Conservation (phyloP, 108 stramenopile species). For the Parmales sp. region DNA sequence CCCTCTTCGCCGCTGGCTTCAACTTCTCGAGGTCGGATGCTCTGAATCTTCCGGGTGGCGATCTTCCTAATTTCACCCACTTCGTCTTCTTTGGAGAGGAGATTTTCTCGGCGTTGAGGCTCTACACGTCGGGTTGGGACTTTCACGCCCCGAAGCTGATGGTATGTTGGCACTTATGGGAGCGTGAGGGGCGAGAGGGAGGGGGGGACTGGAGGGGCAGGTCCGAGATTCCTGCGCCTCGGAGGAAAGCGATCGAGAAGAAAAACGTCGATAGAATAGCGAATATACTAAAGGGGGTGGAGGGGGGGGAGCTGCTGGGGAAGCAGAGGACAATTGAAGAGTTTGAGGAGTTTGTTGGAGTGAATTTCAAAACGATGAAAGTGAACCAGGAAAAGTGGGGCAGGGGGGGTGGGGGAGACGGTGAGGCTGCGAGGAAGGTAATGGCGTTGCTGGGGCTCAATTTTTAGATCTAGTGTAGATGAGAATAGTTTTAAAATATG, state of each 20-base stretch:
- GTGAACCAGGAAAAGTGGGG: too few relatives aligned
- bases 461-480: too few relatives aligned
- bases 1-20: constrained; percentile 76
- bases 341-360: constrained; percentile 35
- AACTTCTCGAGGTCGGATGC: constrained; percentile 46
- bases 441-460: too few relatives aligned
- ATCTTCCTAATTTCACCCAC: constrained; percentile 31
- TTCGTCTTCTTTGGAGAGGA: constrained; percentile 84
- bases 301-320: constrained; percentile 25
- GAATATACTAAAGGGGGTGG: constrained; percentile 1
- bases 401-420: too few relatives aligned
- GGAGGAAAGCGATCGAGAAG: constrained; percentile 19
- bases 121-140: constrained; percentile 65
- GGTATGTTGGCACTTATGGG: constrained; percentile 73
- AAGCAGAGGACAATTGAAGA: constrained; percentile 26
- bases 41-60: constrained; percentile 65
- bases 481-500: too few relatives aligned
- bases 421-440: too few relatives aligned
- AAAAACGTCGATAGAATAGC: not conserved
- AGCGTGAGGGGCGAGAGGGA: constrained; percentile 41
- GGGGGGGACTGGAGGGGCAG: constrained; percentile 12
- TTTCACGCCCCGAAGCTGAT: constrained; percentile 56
- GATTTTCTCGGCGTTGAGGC: constrained; percentile 62
- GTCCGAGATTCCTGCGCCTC: not conserved
- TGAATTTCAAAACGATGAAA: too few relatives aligned